Evolutionary conservation across 78 protist species (phyloP), one percentile per base, ranked within the genome.

Genomic region (Isochrysis galbana): DNA sequence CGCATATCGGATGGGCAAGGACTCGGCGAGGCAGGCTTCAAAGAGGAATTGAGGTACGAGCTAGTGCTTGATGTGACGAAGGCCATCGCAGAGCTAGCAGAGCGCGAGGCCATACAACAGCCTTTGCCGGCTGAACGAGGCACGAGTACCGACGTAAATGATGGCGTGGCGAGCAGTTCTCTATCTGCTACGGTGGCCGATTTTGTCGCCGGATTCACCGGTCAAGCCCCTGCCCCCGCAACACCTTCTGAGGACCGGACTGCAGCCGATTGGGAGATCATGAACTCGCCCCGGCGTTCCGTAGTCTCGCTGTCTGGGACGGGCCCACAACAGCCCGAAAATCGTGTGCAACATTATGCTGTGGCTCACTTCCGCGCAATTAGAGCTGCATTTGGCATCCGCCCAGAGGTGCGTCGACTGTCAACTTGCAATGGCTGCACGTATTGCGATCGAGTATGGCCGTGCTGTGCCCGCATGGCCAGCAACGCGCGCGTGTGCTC

Each of bases 11-110:
- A n/a, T n/a, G n/a, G n/a, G n/a, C n/a, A n/a, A n/a, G n/a, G n/a
- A n/a, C n/a, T n/a, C n/a, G n/a, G n/a, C n/a, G n/a, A 42, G 36
- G 87, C 54, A 19, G 51, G 87, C 87, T 78, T 78, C 29, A 42
- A 78, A 48, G 87, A 78, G 48, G 87, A 80, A 54, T 38, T 80
- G 55, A 46, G 88, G 39, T 80, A 80, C 39, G 88, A 80, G 88
- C 55, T 80, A 19, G 88, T 80, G 11, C 5, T 1, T n/a, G 88
- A 80, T 3, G 80, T 51, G 61, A 61, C 84, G 47, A 77, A 23
- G 47, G 21, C 32, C 46, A 77, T 77, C 84, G 21, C 34, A 23
- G 84, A 77, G 84, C 84, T 77, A 5, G 84, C 84, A 26, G 84
- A 77, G 84, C 44, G 84, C 21, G 84, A 77, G 84, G 47, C 41